phyloP scores from a whole-genome alignment of 2,329 filamentous ascomycete species.

The Botrytis paeoniae region DNA sequence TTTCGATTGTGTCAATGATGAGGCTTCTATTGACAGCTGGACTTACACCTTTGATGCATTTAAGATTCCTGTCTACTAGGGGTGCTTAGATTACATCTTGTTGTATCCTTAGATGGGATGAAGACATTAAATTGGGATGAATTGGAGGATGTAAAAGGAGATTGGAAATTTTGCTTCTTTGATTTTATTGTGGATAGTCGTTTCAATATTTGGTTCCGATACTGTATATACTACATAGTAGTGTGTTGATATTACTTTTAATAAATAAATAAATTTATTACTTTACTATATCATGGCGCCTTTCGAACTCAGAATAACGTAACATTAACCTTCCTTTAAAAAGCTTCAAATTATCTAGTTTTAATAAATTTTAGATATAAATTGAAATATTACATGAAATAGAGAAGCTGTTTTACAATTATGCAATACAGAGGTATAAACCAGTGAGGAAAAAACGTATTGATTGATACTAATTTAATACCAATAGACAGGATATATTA shows the following conservation, averaged over 20 bases:
- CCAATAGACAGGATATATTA: neutral
- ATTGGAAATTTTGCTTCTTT: neutral
- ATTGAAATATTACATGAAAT: neutral
- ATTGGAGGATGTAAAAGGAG: neutral
- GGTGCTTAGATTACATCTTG: neutral
- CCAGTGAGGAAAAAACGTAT: neutral
- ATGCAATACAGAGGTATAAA: neutral
- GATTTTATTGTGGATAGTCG: neutral
- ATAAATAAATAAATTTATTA: neutral
- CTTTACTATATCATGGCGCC: neutral
- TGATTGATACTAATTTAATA: neutral
- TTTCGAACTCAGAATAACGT: neutral
- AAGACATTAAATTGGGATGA: no score
- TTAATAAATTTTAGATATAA: neutral
- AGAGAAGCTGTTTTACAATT: neutral
- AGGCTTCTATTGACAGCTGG: slow-evolving; percentile 35
- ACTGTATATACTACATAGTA: neutral
- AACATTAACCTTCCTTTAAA: no score
- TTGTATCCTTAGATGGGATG: neutral
- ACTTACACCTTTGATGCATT: slow-evolving; percentile 31
- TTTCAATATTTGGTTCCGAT: neutral
- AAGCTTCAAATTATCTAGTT: neutral
- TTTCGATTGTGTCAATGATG: slow-evolving; percentile 34
- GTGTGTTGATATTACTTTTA: neutral
- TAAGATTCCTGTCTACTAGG: slow-evolving; percentile 26